Percentiles rank a stretch among this genome's conserved stretches.
These are phyloP conservation scores for Coemansia sp. DNA, from an alignment of 192 early-diverging fungal genomes.

Conservation along the genomic window DNA sequence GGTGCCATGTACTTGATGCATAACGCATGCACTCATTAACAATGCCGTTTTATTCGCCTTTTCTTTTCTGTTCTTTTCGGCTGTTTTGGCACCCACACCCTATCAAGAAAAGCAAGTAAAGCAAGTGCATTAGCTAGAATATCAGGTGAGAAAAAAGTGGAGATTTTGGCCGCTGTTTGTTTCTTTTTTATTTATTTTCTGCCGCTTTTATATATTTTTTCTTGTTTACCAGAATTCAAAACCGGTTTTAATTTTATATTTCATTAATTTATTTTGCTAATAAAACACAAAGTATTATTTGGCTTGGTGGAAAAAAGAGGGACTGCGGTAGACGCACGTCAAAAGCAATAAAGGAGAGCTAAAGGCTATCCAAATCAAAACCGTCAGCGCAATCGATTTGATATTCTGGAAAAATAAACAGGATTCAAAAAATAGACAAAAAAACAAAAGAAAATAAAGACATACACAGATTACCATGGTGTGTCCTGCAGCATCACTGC, in stretches of 20 bases:
- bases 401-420: neutral
- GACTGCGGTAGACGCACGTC: neutral
- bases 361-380: conserved; percentile 1
- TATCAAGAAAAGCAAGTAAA: no score
- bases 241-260: no score
- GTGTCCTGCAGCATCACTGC: neutral
- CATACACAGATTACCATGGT: neutral
- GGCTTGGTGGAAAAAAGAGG: neutral
- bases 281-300: neutral
- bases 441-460: no score
- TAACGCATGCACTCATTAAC: conserved; percentile 10
- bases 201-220: no score
- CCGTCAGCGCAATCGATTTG: conserved; percentile 2
- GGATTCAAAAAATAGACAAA: neutral
- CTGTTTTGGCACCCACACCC: neutral
- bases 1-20: neutral
- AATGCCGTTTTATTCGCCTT: conserved; percentile 3
- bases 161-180: no score
- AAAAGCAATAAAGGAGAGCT: neutral
- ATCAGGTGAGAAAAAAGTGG: no score
- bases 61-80: neutral
- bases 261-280: no score
- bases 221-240: no score
- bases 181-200: no score
- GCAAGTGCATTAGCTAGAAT: no score